Percentiles rank a stretch among this genome's conserved stretches.
Conservation (phyloP, 164 flowering plant genomes). For the Stephania cephalantha region DNA sequence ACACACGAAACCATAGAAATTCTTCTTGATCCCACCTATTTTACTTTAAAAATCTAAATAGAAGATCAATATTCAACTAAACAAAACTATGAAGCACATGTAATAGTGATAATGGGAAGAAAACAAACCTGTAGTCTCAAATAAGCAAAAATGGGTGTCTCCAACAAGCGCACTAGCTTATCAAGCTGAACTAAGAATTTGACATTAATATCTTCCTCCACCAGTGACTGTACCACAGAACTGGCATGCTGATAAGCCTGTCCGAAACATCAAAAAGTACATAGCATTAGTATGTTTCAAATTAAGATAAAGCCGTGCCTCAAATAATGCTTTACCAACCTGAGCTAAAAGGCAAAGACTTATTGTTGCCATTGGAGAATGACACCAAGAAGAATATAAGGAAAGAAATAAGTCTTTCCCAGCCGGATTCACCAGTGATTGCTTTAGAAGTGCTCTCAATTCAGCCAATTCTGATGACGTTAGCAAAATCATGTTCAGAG, state of each 20-base stretch:
- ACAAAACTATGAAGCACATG: no score
- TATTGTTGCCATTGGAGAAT: conserved; percentile 91
- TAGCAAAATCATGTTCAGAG: conserved; percentile 83
- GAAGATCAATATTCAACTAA: no score
- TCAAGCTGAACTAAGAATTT: conserved; percentile 92
- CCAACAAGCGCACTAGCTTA: conserved; percentile 82
- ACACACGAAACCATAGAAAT: no score
- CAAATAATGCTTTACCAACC: conserved; percentile 31
- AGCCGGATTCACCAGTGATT: conserved; percentile 60
- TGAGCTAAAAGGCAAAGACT: conserved; percentile 94
- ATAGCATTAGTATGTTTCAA: neutral
- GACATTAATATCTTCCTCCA: conserved; percentile 89
- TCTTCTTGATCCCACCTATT: no score
- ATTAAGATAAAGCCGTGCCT: neutral
- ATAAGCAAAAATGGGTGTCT: conserved; percentile 92
- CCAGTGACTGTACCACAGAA: conserved; percentile 74
- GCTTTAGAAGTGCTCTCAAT: conserved; percentile 70
- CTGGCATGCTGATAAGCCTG: conserved; percentile 94
- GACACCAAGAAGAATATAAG: conserved; percentile 95
- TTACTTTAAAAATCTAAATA: no score
- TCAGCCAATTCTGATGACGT: conserved; percentile 82
- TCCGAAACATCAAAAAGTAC: neutral
- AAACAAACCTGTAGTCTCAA: conserved; percentile 81
- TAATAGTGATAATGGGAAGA: neutral
- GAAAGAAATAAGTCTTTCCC: conserved; percentile 78